Evolutionary conservation across 1,284 basidiomycete genomes (phyloP), one percentile per base, ranked within the genome.

Genomic region (Phaffia rhodozyma): DNA sequence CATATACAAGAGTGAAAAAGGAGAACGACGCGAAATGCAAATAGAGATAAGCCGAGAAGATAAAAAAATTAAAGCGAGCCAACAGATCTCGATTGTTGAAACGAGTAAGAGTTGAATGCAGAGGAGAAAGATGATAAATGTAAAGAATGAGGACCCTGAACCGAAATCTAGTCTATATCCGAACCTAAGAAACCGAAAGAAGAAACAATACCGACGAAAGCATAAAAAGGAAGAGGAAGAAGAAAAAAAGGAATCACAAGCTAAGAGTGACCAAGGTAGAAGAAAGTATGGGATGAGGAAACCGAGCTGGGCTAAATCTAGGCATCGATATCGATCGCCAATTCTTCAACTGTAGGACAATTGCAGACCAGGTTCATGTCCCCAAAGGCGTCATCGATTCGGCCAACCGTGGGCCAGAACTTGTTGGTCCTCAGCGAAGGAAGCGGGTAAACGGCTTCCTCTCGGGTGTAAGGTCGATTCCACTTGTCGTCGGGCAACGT

Each of bases 371-470:
- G 69, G 68, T 77, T 76, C 52, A 75, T 69, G 69, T 77, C 76
- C 43, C 75, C 75, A 47, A 47, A 60, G 16, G 50, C 87, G 78
- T 97, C 92, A 72, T 96, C 91, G 60, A 97, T 82, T 62, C 92
- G 82, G 16, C 87, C 86, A 56, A 93, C 88, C 11, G 86, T 82
- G 1, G 92, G 91, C 92, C 92, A 96, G 78, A 96, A 93, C 77
- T 97, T 97, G 79, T 82, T 86, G 74, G 86, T 84, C 60, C 79
- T 79, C 54, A 97, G 79, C 78, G 83, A 86, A 32, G 84, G 79
- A 67, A 89, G 75, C 48, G 92, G 91, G 75, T 88, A 94, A 18
- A 83, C 91, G 30, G 92, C 92, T 67, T 83, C 81, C 68, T 89
- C 82, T 47, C 91, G 85, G 55, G 89, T 84, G 75, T 96, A 96